Evolutionary conservation across 2,329 filamentous ascomycete species (phyloP), one percentile per base, ranked within the genome.

Genomic region (Claviceps spartinae): DNA sequence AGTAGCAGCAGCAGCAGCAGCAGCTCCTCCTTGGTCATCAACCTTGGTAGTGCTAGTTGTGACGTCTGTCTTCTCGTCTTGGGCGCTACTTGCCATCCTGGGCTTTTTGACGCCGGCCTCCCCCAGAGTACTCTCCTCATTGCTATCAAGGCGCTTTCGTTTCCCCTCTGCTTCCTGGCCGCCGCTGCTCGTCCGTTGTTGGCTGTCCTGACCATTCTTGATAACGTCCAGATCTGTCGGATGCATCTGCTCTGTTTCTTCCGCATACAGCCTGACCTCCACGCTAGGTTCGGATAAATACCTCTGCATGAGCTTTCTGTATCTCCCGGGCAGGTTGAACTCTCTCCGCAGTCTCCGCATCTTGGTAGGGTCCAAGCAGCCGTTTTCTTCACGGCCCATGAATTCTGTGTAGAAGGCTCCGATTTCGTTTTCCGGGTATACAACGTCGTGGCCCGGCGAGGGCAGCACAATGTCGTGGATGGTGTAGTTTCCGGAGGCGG

Each of bases 401-500:
- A 96, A 94, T 2, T 80, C 76, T 56, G 77, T 77, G 70, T 97
- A 98, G 65, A 85, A 95, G 3, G 80, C 75, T n/a, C 85, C 88
- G 56, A 95, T 81, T 38, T 81, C 80, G 65, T 98, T 97, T 22
- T 74, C 65, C 0, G 93, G 93, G 63, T 97, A 98, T 38, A 86
- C 67, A 41, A 97, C 79, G 60, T 95, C 89, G 70, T 83, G 96
- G 18, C 93, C 93, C 0, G 93, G 93, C n/a, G 86, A 83, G 3
- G 94, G 91, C 2, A 98, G 76, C 13, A 98, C 90, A 55, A 97
- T 65, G 63, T 98, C 93, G 62, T 86, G 88, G 60, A 98, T 85
- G 40, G 76, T 81, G 68, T 85, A 96, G 53, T 78, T 75, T 11
- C 88, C 88, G 57, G 81, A 86, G 26, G 76, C 75, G 2, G 82